Evolutionary conservation across 352 stramenopile genomes (phyloP).

Genomic region (Plasmopara muralis): DNA sequence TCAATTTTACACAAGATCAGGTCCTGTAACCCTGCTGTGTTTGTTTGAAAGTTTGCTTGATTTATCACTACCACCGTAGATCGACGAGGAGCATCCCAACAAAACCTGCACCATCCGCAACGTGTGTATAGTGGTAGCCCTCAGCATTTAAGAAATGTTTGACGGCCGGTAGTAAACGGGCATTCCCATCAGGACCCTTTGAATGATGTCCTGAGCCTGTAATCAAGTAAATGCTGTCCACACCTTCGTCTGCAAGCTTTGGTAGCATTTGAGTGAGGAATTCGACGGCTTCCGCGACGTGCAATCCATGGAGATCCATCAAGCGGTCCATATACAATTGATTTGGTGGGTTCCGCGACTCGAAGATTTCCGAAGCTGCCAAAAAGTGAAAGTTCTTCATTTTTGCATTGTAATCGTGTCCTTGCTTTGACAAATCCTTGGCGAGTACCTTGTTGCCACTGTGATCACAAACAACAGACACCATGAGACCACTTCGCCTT

Average conservation of each 20-base stretch:
- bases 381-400: conserved; percentile 82
- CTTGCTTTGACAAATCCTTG: conserved; percentile 64
- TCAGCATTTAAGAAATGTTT: conserved; percentile 71
- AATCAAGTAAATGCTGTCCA: conserved; percentile 74
- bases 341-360: conserved; percentile 63
- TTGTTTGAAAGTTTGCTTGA: background rate
- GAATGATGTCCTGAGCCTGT: conserved; percentile 82
- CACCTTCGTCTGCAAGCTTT: conserved; percentile 56
- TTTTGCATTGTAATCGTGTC: conserved; percentile 74
- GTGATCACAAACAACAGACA: conserved; percentile 14
- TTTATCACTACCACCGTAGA: conserved; percentile 60
- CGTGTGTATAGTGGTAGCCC: conserved; percentile 65
- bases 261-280: conserved; percentile 70
- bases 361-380: conserved; percentile 71
- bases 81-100: conserved; percentile 83
- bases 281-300: conserved; percentile 75
- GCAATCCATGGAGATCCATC: conserved; percentile 79
- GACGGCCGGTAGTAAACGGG: conserved; percentile 64
- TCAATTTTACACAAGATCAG: too few species aligned
- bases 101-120: conserved; percentile 65
- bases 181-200: conserved; percentile 54
- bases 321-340: conserved; percentile 72
- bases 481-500: conserved; percentile 7
- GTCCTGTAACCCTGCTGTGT: background rate
- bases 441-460: conserved; percentile 73